These are phyloP conservation scores for Capsicum chinense DNA, from an alignment of 257 asterid genomes.

Conservation along the genomic window DNA sequence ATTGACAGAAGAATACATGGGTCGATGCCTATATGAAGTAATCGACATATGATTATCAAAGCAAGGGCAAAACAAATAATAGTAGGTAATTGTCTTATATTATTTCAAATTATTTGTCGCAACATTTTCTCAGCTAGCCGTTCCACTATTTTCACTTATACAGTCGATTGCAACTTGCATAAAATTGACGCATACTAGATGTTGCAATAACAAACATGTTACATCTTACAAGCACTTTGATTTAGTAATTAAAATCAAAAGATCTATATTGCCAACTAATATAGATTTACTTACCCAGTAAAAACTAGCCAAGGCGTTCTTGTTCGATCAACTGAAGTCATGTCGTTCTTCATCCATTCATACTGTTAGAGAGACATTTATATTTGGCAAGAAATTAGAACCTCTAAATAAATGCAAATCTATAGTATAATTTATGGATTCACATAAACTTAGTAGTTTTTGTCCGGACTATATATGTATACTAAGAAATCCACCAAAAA, in stretches of 20 bases:
- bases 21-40: constrained; percentile 69
- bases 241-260: not conserved
- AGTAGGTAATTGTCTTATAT: not conserved
- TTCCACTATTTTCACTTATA: not conserved
- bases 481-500: not conserved
- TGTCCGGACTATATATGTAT: not conserved
- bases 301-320: constrained; percentile 88
- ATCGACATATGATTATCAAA: not conserved
- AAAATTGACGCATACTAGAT: not conserved
- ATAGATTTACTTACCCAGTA: constrained; percentile 54
- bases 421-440: too few relatives aligned
- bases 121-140: not conserved
- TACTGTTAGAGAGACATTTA: constrained; percentile 41
- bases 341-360: constrained; percentile 76
- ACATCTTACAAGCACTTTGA: not conserved
- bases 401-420: not conserved
- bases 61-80: not conserved
- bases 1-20: constrained; percentile 64
- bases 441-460: not conserved
- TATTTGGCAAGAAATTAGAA: not conserved
- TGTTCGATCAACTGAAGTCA: constrained; percentile 67
- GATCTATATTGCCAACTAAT: too few relatives aligned
- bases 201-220: not conserved
- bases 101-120: not conserved
- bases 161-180: not conserved